Base-by-base conservation (phyloP, 148 eudicot species). In the Persicaria maculosa region DNA sequence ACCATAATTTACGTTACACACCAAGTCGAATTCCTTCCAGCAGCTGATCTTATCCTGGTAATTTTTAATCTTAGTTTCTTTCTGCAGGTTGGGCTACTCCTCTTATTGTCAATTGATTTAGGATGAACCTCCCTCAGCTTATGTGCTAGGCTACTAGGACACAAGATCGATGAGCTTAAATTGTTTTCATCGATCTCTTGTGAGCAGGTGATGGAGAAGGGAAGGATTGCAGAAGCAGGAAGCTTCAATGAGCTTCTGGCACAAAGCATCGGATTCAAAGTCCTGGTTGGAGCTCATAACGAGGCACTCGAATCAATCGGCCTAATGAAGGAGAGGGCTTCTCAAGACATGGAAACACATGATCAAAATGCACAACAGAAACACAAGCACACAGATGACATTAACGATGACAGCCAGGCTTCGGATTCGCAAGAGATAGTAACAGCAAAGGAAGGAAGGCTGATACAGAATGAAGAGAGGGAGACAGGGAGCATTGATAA, bases 11-110 rank as follows among this genome's bases (percentile, higher is more conserved):
- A 89, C 72, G 93, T 94, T 45, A 94, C 98, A 0, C 98, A 94
- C 76, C 97, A 91, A 85, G 98, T 94, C 7, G 98, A 94, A 81
- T 94, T 94, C 81, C 91, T 94, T 86, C 97, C 98, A 53, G 97
- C 96, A 74, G 98, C 98, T 59, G 90, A 94, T 79, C 86, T 90
- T 77, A 94, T 94, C 77, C 83, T 94, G 96, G 98, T 94, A 88
- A 16, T 20, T 7, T 3, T 59, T 59, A 22, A 22, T 12, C 4
- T 8, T 1, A 17, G 74, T 6, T 17, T 50, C 10, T n/a, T 48
- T 17, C 25, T 6, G 12, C 47, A 46, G 44, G 40, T 22, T 48
- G 48, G 46, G 44, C 64, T 58, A 16, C n/a, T 52, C 40, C 3
- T 31, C 40, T 31, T 31, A 31, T 31, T 31, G 40, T 31, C 40